These are phyloP conservation scores for Emergomyces pasteurianus DNA, from an alignment of 2,329 filamentous ascomycete species.

Conservation along the genomic window DNA sequence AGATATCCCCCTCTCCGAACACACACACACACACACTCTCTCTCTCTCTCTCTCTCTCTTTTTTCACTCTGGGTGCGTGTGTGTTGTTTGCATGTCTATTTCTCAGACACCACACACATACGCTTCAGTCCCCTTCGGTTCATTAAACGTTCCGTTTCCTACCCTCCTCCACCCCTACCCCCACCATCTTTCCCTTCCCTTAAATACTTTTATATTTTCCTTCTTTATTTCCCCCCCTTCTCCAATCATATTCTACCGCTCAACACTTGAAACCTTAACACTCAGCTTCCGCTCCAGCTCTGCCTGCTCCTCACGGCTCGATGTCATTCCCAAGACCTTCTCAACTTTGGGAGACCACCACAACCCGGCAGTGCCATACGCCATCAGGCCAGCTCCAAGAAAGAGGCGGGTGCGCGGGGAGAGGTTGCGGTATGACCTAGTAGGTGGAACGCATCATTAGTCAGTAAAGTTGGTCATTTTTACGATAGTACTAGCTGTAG, in stretches of 20 bases:
- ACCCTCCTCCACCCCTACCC: too few relatives aligned
- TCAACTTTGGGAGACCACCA: slow-evolving; percentile 62
- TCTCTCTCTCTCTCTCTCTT: too few relatives aligned
- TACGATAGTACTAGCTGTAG: too few relatives aligned
- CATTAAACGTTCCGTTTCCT: background rate
- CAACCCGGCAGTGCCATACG: slow-evolving; percentile 64
- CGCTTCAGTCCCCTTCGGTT: too few relatives aligned
- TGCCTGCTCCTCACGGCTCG: slow-evolving; percentile 61
- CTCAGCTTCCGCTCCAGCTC: slow-evolving; percentile 41
- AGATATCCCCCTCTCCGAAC: too few relatives aligned
- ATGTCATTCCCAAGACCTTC: slow-evolving; percentile 57
- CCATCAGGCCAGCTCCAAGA: slow-evolving; percentile 62
- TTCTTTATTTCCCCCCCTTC: slow-evolving; percentile 10
- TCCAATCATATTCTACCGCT: slow-evolving; percentile 1
- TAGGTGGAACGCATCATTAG: too few relatives aligned
- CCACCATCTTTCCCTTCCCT: background rate
- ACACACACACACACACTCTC: background rate
- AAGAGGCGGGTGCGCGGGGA: slow-evolving; percentile 56
- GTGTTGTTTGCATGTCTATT: too few relatives aligned
- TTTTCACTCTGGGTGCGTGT: too few relatives aligned
- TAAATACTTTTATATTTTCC: background rate
- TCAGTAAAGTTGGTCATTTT: too few relatives aligned
- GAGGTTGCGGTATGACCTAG: slow-evolving; percentile 59
- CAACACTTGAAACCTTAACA: slow-evolving; percentile 13
- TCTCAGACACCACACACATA: too few relatives aligned